Base-by-base conservation (phyloP, 495 filamentous ascomycete genomes). In the Friedmanniomyces simplex region DNA sequence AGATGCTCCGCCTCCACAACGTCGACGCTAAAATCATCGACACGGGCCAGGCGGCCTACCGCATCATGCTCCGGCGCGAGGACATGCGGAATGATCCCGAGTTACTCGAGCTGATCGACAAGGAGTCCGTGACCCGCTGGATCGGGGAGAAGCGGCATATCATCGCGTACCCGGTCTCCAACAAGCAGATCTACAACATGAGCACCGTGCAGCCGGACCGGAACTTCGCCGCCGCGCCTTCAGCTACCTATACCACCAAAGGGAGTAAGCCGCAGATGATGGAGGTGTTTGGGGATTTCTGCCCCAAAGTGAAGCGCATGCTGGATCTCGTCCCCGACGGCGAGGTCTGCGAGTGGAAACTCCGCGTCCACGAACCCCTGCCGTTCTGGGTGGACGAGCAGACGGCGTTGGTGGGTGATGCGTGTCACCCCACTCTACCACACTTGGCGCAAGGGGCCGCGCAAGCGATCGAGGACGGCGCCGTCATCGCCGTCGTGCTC, bases 391-490 rank as follows among this genome's bases (percentile, higher is more conserved):
- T 86, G 2, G 74, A 80, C 55, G 81, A 81, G 3, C 73, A 66
- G 46, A 78, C 80, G n/a, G 85, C 85, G 20, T 79, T 91, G 2
- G 71, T 91, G 18, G 87, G 87, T 42, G 88, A 91, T 67, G 83
- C 88, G 2, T 89, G 86, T 69, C 85, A 90, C 67, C 84, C 86
- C 2, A 90, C 85, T 26, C 77, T 90, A 26, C 87, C 87, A 26
- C 86, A 89, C 68, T 71, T 87, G 14, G 80, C 78, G 30, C 87
- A 91, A 74, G 86, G 86, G n/a, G 86, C 86, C 26, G 87, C 86
- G n/a, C 86, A 89, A 75, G 86, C 85, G 26, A 86, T 91, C 53
- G 88, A 93, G 72, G 86, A 91, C 65, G 84, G 80, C 16, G 85
- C 81, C 22, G 86, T 87, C 22, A 68, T 91, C 10, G 83, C 79